phyloP scores from a whole-genome alignment of 495 filamentous ascomycete genomes.

The Talaromyces ruber region DNA sequence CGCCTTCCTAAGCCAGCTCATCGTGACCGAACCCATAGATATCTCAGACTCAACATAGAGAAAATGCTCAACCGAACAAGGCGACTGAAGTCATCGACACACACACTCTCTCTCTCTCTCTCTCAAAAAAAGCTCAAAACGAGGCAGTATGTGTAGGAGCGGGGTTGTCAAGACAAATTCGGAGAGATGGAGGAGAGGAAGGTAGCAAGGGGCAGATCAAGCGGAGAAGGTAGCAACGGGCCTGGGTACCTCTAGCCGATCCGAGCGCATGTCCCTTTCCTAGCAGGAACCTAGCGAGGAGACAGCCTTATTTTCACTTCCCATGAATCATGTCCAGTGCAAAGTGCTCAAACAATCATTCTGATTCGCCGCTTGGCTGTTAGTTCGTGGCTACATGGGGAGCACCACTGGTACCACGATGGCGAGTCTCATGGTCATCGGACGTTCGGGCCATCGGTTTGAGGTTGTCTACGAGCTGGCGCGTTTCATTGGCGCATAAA shows the following conservation, averaged over 20 bases:
- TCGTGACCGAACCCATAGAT: neutral
- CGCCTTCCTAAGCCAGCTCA: conserved; percentile 8
- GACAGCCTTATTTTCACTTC: neutral
- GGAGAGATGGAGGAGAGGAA: neutral
- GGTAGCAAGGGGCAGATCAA: neutral
- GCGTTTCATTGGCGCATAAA: neutral
- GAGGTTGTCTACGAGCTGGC: neutral
- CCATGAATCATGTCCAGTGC: neutral
- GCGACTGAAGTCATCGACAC: neutral
- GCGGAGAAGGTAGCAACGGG: conserved; percentile 1
- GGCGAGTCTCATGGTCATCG: neutral
- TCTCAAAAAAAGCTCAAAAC: no score
- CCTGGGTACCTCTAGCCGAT: neutral
- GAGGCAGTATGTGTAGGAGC: neutral
- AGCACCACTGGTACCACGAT: neutral
- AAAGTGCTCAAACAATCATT: neutral
- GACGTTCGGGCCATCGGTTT: neutral
- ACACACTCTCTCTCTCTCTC: no score
- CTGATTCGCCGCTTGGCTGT: neutral
- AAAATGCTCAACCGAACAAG: neutral
- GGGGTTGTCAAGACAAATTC: neutral
- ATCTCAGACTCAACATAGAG: neutral
- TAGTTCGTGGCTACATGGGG: neutral
- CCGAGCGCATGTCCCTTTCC: neutral
- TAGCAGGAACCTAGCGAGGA: neutral